phyloP scores from a whole-genome alignment of 441 rosid species.

The Syzygium malaccense region DNA sequence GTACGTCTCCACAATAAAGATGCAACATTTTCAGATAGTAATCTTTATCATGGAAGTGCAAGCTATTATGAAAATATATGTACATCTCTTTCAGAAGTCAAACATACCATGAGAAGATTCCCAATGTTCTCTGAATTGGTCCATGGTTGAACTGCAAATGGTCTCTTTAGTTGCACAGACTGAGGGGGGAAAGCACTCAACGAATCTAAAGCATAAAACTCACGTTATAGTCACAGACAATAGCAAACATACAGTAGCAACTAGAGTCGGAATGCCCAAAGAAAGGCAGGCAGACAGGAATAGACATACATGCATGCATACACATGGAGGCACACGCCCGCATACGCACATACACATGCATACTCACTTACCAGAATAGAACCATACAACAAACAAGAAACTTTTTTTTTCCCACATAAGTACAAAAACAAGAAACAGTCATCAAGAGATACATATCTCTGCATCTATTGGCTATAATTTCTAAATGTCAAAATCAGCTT shows the following conservation, averaged over 20 bases:
- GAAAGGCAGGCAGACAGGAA: background rate
- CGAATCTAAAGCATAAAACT: constrained; percentile 41
- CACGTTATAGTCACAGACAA: background rate
- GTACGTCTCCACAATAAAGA: background rate
- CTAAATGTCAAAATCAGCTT: background rate
- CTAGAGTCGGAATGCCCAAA: background rate
- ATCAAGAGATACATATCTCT: background rate
- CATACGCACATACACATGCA: background rate
- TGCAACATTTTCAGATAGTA: background rate
- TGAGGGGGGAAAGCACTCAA: constrained; percentile 70
- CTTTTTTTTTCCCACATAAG: background rate
- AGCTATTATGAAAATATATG: background rate
- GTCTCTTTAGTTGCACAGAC: constrained; percentile 58
- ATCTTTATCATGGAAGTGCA: background rate
- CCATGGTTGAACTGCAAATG: constrained; percentile 91
- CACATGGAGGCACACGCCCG: background rate
- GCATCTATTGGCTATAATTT: background rate
- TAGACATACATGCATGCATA: background rate
- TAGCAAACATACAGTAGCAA: background rate
- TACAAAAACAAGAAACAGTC: background rate
- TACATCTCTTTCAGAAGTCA: background rate
- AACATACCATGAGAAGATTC: constrained; percentile 88
- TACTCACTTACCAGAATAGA: background rate
- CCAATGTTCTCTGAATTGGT: constrained; percentile 75
- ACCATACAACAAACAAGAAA: background rate